phyloP scores from a whole-genome alignment of 345 rosid species.

The Mercurialis annua region DNA sequence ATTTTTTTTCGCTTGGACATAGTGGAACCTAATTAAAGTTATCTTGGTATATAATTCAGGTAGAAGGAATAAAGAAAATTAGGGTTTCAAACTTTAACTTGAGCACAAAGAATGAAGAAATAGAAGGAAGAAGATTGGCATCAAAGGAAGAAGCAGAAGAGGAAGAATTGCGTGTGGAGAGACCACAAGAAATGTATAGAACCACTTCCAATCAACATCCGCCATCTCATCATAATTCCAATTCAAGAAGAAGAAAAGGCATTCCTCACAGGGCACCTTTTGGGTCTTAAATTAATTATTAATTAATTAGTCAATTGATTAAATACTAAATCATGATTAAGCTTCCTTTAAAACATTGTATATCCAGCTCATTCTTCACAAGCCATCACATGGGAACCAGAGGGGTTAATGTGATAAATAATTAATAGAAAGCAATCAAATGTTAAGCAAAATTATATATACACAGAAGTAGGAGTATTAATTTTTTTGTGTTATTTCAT shows the following conservation, averaged over 20 bases:
- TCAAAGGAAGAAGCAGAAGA: constrained; percentile 28
- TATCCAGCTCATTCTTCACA: constrained; percentile 26
- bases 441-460: constrained; percentile 2
- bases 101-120: constrained; percentile 39
- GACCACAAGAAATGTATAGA: constrained; percentile 44
- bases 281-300: constrained; percentile 9
- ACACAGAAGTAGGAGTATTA: no score
- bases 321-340: background rate
- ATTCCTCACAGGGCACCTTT: constrained; percentile 80
- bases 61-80: constrained; percentile 66
- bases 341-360: background rate
- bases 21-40: background rate
- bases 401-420: background rate
- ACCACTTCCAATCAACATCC: constrained; percentile 32
- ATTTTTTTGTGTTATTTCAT: no score
- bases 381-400: constrained; percentile 14
- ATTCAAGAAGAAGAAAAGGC: constrained; percentile 80
- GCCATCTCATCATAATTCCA: constrained; percentile 48
- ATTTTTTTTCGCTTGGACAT: background rate
- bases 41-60: constrained; percentile 34
- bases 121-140: constrained; percentile 26
- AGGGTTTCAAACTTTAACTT: constrained; percentile 48
- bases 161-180: constrained; percentile 59
- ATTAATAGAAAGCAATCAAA: background rate
- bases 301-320: background rate